Evolutionary conservation across 257 asterid species (phyloP), one percentile per base, ranked within the genome.

Genomic region (Nicotiana benthamiana): DNA sequence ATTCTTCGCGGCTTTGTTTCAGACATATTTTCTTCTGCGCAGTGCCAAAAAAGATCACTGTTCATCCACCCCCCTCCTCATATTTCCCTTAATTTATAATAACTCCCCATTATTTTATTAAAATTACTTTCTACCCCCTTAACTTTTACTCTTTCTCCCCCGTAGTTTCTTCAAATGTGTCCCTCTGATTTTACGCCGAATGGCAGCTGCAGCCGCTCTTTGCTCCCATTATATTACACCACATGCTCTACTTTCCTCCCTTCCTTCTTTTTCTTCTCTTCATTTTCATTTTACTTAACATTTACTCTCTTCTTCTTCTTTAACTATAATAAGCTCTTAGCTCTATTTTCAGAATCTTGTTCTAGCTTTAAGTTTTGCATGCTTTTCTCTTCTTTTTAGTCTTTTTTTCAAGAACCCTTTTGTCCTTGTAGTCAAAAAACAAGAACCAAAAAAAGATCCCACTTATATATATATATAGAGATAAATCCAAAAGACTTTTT

Each of bases 131-230:
- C 9, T 9, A 24, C 15, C n/a, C 77, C 60, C 40, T 24, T 9
- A 2, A 24, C 78, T 72, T 72, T 72, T 72, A 43, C 61, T 22
- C 78, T 46, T 72, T 8, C 4, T 48, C 24, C 13, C 8, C 77
- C 59, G 46, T 70, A 57, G 80, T 77, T 79, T 48, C 9, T 83
- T 53, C 9, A 36, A 48, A 15, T 20, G 75, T 79, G 77, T 80
- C 95, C 90, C 94, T 90, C 94, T 87, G 85, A 79, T 83, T 86
- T 87, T 83, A 85, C 94, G 97, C 98, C 97, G 94, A 88, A 88
- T 92, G 97, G 94, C 95, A 89, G 94, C 87, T 77, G 77, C 87
- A 91, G 88, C 97, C 97, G 97, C 95, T 88, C 83, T 83, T 87
- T 84, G 48, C 87, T 87, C 85, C 97, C 97, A 85, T 90, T 91